These are phyloP conservation scores for Diaporthe sp. DNA, from an alignment of 2,329 filamentous ascomycete genomes.

Conservation along the genomic window DNA sequence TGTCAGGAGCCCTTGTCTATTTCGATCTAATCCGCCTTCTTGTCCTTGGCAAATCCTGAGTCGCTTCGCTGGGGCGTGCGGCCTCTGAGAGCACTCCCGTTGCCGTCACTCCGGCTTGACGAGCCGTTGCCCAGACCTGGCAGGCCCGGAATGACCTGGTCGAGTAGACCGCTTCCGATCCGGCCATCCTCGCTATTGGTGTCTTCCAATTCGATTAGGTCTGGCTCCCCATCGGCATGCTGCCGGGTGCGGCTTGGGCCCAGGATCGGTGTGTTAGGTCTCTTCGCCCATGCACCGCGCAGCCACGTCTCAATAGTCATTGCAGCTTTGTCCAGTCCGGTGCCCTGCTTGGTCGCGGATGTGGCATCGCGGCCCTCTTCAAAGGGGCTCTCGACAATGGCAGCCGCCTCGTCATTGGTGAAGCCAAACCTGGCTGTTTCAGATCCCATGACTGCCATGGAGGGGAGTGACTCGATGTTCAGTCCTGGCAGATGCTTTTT, in stretches of 20 bases:
- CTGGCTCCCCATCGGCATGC: conserved; percentile 61
- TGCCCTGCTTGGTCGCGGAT: conserved; percentile 61
- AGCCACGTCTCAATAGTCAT: conserved; percentile 93
- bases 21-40: conserved; percentile 59
- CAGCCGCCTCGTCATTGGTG: conserved; percentile 52
- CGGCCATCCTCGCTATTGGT: conserved; percentile 68
- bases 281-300: conserved; percentile 80
- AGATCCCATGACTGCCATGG: conserved; percentile 74
- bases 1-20: conserved; percentile 24
- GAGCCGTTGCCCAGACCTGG: conserved; percentile 52
- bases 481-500: conserved; percentile 86
- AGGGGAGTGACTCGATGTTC: conserved; percentile 76
- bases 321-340: conserved; percentile 83
- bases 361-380: conserved; percentile 61
- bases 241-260: conserved; percentile 46
- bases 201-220: conserved; percentile 81
- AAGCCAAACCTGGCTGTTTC: conserved; percentile 72
- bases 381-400: conserved; percentile 66
- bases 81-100: conserved; percentile 53
- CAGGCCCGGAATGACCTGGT: conserved; percentile 45
- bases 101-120: conserved; percentile 56
- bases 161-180: conserved; percentile 27
- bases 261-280: conserved; percentile 65
- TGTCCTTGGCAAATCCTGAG: conserved; percentile 52
- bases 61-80: conserved; percentile 49